phyloP scores from a whole-genome alignment of 1,139 yeast species.

The Fermentozyma sake region DNA sequence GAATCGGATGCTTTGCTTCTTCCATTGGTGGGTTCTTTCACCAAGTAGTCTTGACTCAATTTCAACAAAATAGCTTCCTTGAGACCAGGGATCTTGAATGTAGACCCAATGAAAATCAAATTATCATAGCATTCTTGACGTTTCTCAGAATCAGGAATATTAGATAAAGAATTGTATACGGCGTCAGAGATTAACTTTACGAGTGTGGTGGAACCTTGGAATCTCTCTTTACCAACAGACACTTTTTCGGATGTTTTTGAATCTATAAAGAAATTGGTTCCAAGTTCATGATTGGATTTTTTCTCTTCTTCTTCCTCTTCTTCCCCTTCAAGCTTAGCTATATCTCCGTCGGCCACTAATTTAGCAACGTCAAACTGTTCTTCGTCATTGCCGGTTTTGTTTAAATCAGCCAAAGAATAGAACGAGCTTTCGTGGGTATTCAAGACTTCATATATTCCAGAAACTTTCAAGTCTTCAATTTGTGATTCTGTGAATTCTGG shows the following conservation, averaged over 20 bases:
- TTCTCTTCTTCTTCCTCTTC: constrained; percentile 25
- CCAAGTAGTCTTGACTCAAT: constrained; percentile 56
- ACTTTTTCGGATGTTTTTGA: constrained; percentile 44
- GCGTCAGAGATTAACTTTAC: constrained; percentile 51
- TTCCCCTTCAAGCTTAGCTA: constrained; percentile 53
- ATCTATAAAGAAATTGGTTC: constrained; percentile 64
- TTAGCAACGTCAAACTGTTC: constrained; percentile 87
- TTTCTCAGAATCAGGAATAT: constrained; percentile 62
- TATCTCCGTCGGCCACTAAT: constrained; percentile 72
- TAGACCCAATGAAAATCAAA: constrained; percentile 72
- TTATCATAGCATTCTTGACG: constrained; percentile 88
- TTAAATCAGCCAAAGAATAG: constrained; percentile 51
- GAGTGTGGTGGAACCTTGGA: constrained; percentile 66
- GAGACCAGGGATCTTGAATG: constrained; percentile 71
- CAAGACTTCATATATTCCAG: constrained; percentile 74
- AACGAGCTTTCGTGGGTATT: constrained; percentile 53
- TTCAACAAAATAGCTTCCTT: constrained; percentile 63
- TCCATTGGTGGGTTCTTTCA: constrained; percentile 27
- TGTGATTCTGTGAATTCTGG: constrained; percentile 58
- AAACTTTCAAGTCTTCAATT: constrained; percentile 69
- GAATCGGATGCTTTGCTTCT: constrained; percentile 22
- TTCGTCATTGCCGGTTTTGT: constrained; percentile 38
- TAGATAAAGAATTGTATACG: constrained; percentile 49
- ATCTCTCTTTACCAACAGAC: constrained; percentile 80
- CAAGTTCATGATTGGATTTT: constrained; percentile 57